These are phyloP conservation scores for Colletotrichum cereale DNA, from an alignment of 2,329 filamentous ascomycete genomes.

Conservation along the genomic window DNA sequence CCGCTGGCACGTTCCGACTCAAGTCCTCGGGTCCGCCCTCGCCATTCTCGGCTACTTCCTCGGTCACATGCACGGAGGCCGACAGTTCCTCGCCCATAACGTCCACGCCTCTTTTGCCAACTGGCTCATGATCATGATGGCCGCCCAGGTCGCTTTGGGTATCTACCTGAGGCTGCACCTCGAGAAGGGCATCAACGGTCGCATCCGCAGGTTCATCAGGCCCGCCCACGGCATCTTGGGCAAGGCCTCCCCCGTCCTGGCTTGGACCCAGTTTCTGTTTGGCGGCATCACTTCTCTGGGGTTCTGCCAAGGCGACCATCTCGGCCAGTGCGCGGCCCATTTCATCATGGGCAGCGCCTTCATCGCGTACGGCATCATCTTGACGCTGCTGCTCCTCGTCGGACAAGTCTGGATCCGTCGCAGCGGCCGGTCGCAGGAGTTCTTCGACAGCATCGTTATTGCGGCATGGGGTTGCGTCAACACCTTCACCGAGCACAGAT, in stretches of 20 bases:
- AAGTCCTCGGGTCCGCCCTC: constrained; percentile 79
- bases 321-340: constrained; percentile 93
- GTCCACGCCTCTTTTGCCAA: constrained; percentile 86
- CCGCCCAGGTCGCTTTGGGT: constrained; percentile 82
- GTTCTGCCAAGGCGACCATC: constrained; percentile 91
- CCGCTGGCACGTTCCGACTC: constrained; percentile 93
- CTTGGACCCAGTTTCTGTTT: constrained; percentile 96
- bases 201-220: constrained; percentile 79
- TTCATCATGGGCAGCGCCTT: constrained; percentile 99
- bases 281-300: constrained; percentile 92
- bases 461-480: constrained; percentile 97
- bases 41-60: constrained; percentile 90
- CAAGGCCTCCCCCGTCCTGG: constrained; percentile 86
- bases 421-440: constrained; percentile 91
- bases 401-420: constrained; percentile 89
- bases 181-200: constrained; percentile 84
- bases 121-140: constrained; percentile 82
- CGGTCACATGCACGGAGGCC: constrained; percentile 89
- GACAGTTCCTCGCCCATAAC: constrained; percentile 82
- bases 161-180: constrained; percentile 92
- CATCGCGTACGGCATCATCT: constrained; percentile 89
- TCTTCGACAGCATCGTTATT: constrained; percentile 93
- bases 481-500: constrained; percentile 97
- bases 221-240: constrained; percentile 84
- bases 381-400: constrained; percentile 88